Evolutionary conservation across 495 filamentous ascomycete species (phyloP).

Genomic region (Hypoxylon fragiforme): DNA sequence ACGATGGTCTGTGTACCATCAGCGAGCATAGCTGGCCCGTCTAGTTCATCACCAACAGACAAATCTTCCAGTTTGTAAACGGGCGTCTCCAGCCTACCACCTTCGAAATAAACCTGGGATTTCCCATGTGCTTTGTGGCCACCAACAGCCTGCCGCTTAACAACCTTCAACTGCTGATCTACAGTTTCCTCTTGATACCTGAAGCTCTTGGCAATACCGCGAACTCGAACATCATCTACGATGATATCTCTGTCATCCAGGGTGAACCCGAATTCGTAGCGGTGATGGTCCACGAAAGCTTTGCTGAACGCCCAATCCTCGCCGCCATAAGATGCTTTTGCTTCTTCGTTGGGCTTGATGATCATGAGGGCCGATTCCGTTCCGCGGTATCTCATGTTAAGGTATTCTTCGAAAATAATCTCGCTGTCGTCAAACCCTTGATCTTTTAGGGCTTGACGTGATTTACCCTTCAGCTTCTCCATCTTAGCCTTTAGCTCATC

Average conservation of each 20-base stretch:
- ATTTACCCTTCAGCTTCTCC: slow-evolving; percentile 68
- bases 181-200: slow-evolving; percentile 77
- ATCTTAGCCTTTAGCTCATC: slow-evolving; percentile 58
- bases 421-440: slow-evolving; percentile 75
- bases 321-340: slow-evolving; percentile 58
- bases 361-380: slow-evolving; percentile 90
- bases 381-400: slow-evolving; percentile 87
- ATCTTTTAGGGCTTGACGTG: slow-evolving; percentile 61
- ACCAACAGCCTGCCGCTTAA: slow-evolving; percentile 53
- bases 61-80: slow-evolving; percentile 85
- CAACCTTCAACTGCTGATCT: slow-evolving; percentile 72
- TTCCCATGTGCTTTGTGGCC: slow-evolving; percentile 58
- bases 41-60: slow-evolving; percentile 71
- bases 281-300: slow-evolving; percentile 83
- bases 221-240: slow-evolving; percentile 86
- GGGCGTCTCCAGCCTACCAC: slow-evolving; percentile 74
- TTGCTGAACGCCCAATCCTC: slow-evolving; percentile 78
- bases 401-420: slow-evolving; percentile 82
- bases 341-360: slow-evolving; percentile 62
- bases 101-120: slow-evolving; percentile 71
- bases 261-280: slow-evolving; percentile 94
- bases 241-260: slow-evolving; percentile 87
- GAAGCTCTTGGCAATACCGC: slow-evolving; percentile 88
- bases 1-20: slow-evolving; percentile 97
- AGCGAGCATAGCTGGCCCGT: slow-evolving; percentile 87